phyloP scores from a whole-genome alignment of 139 green algal species.

The Diplosphaera chodatii region DNA sequence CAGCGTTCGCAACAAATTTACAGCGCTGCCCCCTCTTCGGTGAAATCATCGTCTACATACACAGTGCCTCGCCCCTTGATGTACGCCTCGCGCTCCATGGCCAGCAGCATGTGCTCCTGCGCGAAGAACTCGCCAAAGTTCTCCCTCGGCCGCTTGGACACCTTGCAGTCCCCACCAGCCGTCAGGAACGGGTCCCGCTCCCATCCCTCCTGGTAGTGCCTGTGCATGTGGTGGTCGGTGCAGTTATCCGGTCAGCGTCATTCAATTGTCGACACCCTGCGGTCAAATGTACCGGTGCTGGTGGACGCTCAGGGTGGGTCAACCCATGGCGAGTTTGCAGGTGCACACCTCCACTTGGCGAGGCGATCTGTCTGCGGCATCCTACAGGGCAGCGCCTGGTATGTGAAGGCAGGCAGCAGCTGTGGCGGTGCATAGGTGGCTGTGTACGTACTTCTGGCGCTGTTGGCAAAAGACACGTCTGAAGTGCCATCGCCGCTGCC shows the following conservation, averaged over 20 bases:
- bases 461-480: no score
- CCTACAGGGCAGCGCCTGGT: background rate
- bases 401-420: background rate
- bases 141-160: background rate
- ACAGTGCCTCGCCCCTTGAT: background rate
- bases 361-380: background rate
- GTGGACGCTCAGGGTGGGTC: no score
- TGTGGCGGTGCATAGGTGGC: no score
- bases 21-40: no score
- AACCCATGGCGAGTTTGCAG: no score
- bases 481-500: no score
- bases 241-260: no score
- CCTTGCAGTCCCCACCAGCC: background rate
- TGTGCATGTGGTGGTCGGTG: no score
- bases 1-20: no score
- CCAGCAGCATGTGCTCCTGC: background rate
- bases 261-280: no score
- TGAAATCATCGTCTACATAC: background rate
- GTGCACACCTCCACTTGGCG: background rate
- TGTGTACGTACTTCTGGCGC: background rate
- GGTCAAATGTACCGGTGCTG: no score
- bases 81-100: background rate
- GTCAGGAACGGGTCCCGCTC: background rate
- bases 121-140: background rate
- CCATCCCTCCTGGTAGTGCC: background rate